Evolutionary conservation across 208 protist genomes (phyloP), one percentile per base, ranked within the genome.

Genomic region (Leishmania aethiopica): DNA sequence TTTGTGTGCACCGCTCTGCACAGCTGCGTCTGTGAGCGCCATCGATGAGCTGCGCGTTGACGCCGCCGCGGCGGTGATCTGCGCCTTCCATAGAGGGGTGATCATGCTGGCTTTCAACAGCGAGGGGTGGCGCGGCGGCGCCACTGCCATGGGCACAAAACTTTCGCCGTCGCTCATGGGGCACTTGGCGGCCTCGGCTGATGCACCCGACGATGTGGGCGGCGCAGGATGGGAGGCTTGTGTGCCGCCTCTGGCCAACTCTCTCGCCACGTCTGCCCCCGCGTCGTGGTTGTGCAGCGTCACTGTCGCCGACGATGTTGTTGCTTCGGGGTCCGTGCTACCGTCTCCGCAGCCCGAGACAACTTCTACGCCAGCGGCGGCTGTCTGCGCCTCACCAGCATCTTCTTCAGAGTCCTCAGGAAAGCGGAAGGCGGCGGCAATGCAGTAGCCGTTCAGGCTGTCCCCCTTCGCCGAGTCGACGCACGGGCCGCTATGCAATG

Each of bases 401-500:
- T 35, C n/a, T 22, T 35, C 13, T 60, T 13, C 53, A 69, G 17
- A 60, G 28, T 73, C 71, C 11, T 75, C 70, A 45, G 28, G 32
- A 57, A 87, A 87, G 42, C 47, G 55, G 42, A 84, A 87, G 4
- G 79, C 62, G 17, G 79, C 79, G n/a, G 84, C 84, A 28, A 59
- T 73, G 72, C 49, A 64, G 76, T 84, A 87, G 76, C 79, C 79
- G 53, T 81, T 51, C 7, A 75, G 73, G 60, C 49, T 64, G 51
- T 57, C 78, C 25, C 45, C 10, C n/a, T 35, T 37, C 25, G 47
- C 11, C 13, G 47, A 35, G 71, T 37, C 13, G 42, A 22, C 42
- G 0, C 35, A n/a, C 69, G 19, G 28, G 10, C 3, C 42, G 19
- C 15, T 35, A 2, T 53, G 3, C 10, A 32, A 42, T 32, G 47